A percentile compares a stretch with the other conserved stretches of the same genome.
phyloP scores from a whole-genome alignment of 495 filamentous ascomycete genomes.

The Xylaria intraflava region DNA sequence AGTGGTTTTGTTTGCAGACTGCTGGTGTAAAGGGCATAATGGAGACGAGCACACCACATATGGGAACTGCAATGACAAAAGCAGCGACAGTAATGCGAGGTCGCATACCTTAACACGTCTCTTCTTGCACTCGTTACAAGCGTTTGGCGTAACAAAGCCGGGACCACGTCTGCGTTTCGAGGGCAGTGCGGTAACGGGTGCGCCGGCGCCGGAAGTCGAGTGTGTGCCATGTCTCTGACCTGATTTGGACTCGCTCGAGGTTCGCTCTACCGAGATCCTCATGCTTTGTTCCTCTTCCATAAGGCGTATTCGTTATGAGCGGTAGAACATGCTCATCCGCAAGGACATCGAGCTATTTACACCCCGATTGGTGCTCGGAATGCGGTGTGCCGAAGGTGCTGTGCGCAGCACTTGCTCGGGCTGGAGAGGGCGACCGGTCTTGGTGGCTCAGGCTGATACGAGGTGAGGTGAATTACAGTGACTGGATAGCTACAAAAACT shows the following conservation, averaged over 20 bases:
- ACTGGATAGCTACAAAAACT: not conserved
- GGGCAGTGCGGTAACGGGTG: conserved; percentile 12
- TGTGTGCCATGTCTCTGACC: conserved; percentile 20
- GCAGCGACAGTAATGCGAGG: not conserved
- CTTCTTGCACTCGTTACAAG: conserved; percentile 53
- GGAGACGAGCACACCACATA: not conserved
- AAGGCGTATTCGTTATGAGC: conserved; percentile 6
- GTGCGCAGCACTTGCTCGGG: not conserved
- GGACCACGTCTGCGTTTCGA: conserved; percentile 44
- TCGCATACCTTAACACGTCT: conserved; percentile 47
- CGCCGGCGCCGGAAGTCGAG: conserved; percentile 10
- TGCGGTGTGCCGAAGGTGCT: not conserved
- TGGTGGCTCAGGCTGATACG: not conserved
- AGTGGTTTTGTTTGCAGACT: not conserved
- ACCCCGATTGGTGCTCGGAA: not conserved
- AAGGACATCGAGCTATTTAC: not conserved
- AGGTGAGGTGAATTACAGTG: not conserved
- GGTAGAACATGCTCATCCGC: conserved; percentile 15
- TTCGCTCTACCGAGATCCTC: conserved; percentile 19
- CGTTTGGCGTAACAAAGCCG: conserved; percentile 49
- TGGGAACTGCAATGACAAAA: not conserved
- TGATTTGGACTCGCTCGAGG: conserved; percentile 20
- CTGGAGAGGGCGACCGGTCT: not conserved
- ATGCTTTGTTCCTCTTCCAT: conserved; percentile 27
- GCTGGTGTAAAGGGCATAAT: not conserved